These are phyloP conservation scores for Curvularia verruculosa DNA, from an alignment of 2,329 filamentous ascomycete genomes.

Conservation along the genomic window DNA sequence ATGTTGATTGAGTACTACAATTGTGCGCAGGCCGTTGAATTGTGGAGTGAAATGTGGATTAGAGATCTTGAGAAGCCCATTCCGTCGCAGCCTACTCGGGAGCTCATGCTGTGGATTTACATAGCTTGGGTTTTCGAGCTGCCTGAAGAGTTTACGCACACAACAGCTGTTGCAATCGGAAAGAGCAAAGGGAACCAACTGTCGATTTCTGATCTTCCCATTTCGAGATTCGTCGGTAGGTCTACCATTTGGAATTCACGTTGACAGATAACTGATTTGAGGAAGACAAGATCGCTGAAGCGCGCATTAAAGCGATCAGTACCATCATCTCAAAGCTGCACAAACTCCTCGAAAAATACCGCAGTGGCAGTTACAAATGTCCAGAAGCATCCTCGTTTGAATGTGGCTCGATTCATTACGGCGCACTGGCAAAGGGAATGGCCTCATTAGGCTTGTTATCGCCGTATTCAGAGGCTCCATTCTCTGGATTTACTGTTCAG, in stretches of 20 bases:
- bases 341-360: background rate
- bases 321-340: background rate
- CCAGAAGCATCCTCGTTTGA: background rate
- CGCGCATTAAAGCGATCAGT: background rate
- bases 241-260: background rate
- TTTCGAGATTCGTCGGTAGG: background rate
- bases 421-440: background rate
- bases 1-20: conserved; percentile 1
- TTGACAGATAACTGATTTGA: background rate
- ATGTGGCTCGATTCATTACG: background rate
- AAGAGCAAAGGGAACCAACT: background rate
- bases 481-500: background rate
- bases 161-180: background rate
- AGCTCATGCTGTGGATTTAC: background rate
- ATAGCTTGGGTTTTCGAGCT: background rate
- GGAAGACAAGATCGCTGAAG: background rate
- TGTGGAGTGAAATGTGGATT: background rate
- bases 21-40: background rate
- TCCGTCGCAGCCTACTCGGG: background rate
- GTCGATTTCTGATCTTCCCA: background rate
- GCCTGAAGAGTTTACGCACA: background rate
- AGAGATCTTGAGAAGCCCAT: background rate
- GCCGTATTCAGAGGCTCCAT: background rate
- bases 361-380: too few species aligned
- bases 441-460: background rate